Conservation (phyloP, 345 rosid genomes). For the Moricandia moricandioides region DNA sequence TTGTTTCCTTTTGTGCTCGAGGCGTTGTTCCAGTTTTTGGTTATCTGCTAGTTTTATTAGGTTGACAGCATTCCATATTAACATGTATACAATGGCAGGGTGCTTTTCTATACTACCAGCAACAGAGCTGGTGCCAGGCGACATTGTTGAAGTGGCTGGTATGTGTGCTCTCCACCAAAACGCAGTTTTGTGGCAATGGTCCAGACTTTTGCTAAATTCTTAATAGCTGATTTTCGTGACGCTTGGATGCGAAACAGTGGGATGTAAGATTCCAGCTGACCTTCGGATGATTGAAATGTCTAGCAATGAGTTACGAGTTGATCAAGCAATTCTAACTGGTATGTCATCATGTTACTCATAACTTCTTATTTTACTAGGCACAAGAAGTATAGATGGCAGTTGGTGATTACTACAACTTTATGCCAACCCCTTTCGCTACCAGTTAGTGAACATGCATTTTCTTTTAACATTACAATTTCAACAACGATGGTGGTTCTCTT, state of each 20-base stretch:
- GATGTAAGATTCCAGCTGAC: slow-evolving; percentile 99
- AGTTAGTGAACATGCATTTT: slow-evolving; percentile 10
- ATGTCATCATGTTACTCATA: slow-evolving; percentile 18
- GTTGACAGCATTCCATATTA: slow-evolving; percentile 7
- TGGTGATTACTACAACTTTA: background rate
- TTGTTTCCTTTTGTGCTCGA: background rate
- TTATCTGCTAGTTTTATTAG: slow-evolving; percentile 12
- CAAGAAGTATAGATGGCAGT: background rate
- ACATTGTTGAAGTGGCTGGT: slow-evolving; percentile 93
- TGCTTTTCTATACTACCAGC: slow-evolving; percentile 97
- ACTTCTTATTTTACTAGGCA: background rate
- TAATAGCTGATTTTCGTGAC: slow-evolving; percentile 20
- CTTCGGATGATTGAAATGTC: slow-evolving; percentile 95
- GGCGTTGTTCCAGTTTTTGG: background rate
- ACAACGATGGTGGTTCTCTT: background rate
- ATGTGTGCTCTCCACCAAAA: slow-evolving; percentile 21
- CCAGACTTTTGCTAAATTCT: slow-evolving; percentile 5
- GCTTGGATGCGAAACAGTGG: slow-evolving; percentile 51
- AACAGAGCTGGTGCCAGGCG: slow-evolving; percentile 95
- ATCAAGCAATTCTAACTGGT: slow-evolving; percentile 99
- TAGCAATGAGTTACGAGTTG: slow-evolving; percentile 82
- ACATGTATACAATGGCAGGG: slow-evolving; percentile 51
- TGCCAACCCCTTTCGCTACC: background rate
- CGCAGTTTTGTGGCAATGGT: slow-evolving; percentile 7
- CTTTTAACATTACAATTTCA: slow-evolving; percentile 15